phyloP scores from a whole-genome alignment of 108 stramenopile species.

The Cyclostephanos tholiformis region DNA sequence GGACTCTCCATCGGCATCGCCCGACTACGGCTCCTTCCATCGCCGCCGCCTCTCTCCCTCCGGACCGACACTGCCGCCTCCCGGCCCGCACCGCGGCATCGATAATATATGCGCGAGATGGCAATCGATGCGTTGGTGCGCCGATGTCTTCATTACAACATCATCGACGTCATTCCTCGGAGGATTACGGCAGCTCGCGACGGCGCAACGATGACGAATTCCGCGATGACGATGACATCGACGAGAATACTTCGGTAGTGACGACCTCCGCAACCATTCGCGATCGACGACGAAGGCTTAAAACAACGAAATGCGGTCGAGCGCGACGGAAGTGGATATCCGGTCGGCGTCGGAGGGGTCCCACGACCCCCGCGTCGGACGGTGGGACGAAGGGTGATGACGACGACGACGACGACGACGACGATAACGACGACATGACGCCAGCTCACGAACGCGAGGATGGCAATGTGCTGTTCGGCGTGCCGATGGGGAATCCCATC shows the following conservation, averaged over 20 bases:
- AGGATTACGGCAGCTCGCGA: background rate
- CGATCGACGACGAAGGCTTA: background rate
- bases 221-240: background rate
- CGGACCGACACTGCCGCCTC: too few relatives aligned
- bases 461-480: constrained; percentile 14
- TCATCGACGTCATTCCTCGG: too few relatives aligned
- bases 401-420: background rate
- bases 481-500: constrained; percentile 31
- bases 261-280: too few relatives aligned
- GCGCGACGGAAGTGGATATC: constrained; percentile 21
- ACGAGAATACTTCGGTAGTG: too few relatives aligned
- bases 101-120: background rate
- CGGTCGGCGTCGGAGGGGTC: constrained; percentile 7
- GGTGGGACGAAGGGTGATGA: background rate
- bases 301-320: constrained; percentile 11
- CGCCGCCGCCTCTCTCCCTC: background rate
- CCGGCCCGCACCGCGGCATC: background rate
- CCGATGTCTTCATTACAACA: too few relatives aligned
- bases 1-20: background rate
- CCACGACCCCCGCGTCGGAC: background rate
- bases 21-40: background rate
- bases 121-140: too few relatives aligned
- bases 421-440: background rate
- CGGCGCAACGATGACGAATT: background rate
- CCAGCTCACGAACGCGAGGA: background rate